Evolutionary conservation across 139 green algal genomes (phyloP), one percentile per base, ranked within the genome.

Genomic region (Limnomonas spitsbergensis): DNA sequence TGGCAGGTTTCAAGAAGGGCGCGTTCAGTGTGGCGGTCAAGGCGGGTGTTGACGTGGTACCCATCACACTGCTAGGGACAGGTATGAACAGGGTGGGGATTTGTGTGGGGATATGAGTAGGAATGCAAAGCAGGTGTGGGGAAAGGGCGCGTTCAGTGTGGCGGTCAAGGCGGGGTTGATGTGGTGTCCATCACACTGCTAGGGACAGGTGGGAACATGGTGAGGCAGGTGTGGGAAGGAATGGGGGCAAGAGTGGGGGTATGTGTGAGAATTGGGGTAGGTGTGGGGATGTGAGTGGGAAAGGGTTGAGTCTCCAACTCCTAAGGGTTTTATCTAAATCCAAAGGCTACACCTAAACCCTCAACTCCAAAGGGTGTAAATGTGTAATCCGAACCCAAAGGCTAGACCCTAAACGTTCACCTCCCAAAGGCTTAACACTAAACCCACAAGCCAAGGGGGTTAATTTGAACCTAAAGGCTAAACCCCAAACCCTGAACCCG

Each of bases 141-240:
- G n/a, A n/a, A 97, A 96, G 88, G 94, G 96, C 4, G 96, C 95
- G 9, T 99, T 99, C 90, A 94, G 81, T 26, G 87, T 98, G 40
- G 96, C 95, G 0, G 90, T 89, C 40, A 98, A 98, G 88, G 89
- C 93, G 35, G 89, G 91, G 90, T 93, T 29, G 90, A 90, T 2
- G 87, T 96, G n/a, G 87, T 95, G 75, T 95, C 95, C 42, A 89
- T 99, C 74, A 97, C 94, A 1, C 80, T 99, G 4, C 47, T 96
- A 0, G 94, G 94, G 4, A 95, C 94, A 31, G 91, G 82, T 85
- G 81, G 1, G 67, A 6, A n/a, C n/a, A n/a, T n/a, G n/a, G n/a
- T n/a, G n/a, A n/a, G n/a, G n/a, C 47, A 29, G 14, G 47, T 61
- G 14, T 61, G 14, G 14, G 14, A 29, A 20, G 14, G 47, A 61